Evolutionary conservation across 2,329 filamentous ascomycete species (phyloP), one percentile per base, ranked within the genome.

Genomic region (Botrytis hyacinthi): DNA sequence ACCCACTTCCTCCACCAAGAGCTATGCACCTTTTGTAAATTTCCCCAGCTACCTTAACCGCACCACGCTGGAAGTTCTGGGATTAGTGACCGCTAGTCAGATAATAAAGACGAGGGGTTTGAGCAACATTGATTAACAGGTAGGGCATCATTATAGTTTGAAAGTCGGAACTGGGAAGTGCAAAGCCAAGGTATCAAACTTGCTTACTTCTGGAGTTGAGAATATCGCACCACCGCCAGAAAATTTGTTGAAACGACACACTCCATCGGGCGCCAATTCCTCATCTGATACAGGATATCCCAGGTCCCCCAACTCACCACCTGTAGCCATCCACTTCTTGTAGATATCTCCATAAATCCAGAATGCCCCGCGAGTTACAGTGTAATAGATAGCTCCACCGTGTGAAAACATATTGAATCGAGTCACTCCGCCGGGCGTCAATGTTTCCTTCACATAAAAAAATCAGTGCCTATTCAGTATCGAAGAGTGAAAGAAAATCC

Each of bases 241-340:
- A 18, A 71, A 71, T 10, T 6, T 46, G 32, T 71, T 71, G 32
- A 71, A 71, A 4, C 57, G 42, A 37, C 59, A 71, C 26, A 71
- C 29, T 40, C 35, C 29, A 22, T 71, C 69, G 14, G 35, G 29
- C 14, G 69, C 59, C n/a, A 40, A 51, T 40, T 46, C 16, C n/a
- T 71, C 69, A 9, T 71, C 57, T 51, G 57, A 71, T 63, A 37
- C 62, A n/a, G 69, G 69, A 51, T 71, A 71, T 8, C 69, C 69
- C 14, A 71, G 14, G 20, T 37, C 32, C 10, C 57, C 68, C 22
- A 37, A 6, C 57, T 71, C 68, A 14, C 68, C 68, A 44, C 68
- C 68, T n/a, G 29, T 29, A n/a, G 22, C 54, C 22, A 62, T 62
- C 68, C 68, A 71, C 22, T 63, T 71, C 57, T 71, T 63, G 68